phyloP scores from a whole-genome alignment of 2,329 filamentous ascomycete species.

The Fusarium sp. region DNA sequence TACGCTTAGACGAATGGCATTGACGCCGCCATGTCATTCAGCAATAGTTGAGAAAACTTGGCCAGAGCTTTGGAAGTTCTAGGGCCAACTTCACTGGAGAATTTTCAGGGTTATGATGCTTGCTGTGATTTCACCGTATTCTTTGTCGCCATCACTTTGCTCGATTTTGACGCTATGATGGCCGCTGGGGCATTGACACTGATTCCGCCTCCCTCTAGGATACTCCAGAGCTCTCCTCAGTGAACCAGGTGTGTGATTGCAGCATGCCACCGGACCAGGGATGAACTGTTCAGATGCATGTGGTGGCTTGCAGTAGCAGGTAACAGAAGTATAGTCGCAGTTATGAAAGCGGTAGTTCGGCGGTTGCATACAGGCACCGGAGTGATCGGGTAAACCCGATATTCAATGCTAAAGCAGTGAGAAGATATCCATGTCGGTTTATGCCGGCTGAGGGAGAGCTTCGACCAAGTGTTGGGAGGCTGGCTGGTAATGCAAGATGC shows the following conservation, averaged over 20 bases:
- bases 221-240: neutral
- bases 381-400: conserved; percentile 22
- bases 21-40: neutral
- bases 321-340: conserved; percentile 3
- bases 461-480: conserved; percentile 8
- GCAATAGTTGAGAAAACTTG: neutral
- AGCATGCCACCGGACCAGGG: conserved; percentile 12
- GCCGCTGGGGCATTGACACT: neutral
- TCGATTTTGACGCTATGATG: neutral
- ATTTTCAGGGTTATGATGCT: neutral
- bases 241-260: conserved; percentile 15
- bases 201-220: neutral
- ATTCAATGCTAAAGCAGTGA: neutral
- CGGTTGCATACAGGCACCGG: conserved; percentile 1
- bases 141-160: neutral
- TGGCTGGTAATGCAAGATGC: conserved; percentile 20
- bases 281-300: conserved; percentile 8
- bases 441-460: conserved; percentile 22
- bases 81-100: neutral
- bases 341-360: conserved; percentile 11
- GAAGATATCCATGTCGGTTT: conserved; percentile 13
- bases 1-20: neutral
- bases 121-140: neutral
- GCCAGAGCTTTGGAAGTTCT: neutral
- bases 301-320: conserved; percentile 40